Evolutionary conservation across 2,329 filamentous ascomycete genomes (phyloP), one percentile per base, ranked within the genome.

Genomic region (Monilinia laxa): DNA sequence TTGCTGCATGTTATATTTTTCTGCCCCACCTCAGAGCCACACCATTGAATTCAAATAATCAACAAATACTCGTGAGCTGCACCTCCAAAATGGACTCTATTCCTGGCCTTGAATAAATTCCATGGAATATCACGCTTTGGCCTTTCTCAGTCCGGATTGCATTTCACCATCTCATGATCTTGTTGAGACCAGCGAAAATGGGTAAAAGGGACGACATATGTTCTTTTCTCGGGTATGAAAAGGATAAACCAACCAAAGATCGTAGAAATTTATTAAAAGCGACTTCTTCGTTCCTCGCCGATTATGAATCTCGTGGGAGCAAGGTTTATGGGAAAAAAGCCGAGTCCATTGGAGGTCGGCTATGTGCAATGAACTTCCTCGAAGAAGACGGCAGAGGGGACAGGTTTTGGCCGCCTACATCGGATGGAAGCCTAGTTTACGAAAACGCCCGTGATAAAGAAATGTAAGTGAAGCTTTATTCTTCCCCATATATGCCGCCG

Each of bases 221-320:
- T 45, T 66, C 62, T 20, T 38, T 66, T 49, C 63, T 68, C n/a
- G 66, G 66, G 4, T 68, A 68, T 49, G 66, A 68, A 45, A 68
- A 66, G 20, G 55, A 62, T 20, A 58, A 42, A 4, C 62, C 63
- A 12, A 51, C 40, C 35, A 64, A 58, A 49, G 53, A 68, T 66
- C n/a, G 45, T n/a, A 45, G 47, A 45, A 57, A 52, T 56, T 23
- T 68, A 11, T 59, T 65, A 23, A 66, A 38, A 23, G 56, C 62
- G 38, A 66, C 57, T 40, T 49, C 55, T 53, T 18, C 53, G 4
- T 68, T 65, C 9, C 40, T 68, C 4, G 62, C 23, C 10, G 66
- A 67, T 16, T 58, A 66, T 38, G 62, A 68, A 55, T 59, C 51
- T 35, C 56, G 62, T 23, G 66, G 62, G 14, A 38, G 42, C 25